These are phyloP conservation scores for Solanum stenotomum DNA, from an alignment of 257 asterid genomes.

Conservation along the genomic window DNA sequence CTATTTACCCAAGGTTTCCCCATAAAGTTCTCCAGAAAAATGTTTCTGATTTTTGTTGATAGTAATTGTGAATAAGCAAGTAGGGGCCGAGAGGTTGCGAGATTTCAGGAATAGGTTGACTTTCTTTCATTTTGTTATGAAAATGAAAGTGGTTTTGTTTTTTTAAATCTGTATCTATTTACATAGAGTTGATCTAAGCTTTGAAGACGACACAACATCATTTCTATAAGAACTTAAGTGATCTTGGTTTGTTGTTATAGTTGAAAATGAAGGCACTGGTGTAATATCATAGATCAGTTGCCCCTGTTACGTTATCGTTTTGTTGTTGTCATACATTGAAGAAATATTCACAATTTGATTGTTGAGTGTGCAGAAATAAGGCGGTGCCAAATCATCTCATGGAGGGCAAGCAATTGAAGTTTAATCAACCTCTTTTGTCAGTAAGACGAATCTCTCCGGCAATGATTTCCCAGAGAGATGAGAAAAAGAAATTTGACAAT, in stretches of 20 bases:
- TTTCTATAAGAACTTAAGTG: background rate
- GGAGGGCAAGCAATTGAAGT: constrained; percentile 62
- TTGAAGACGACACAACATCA: background rate
- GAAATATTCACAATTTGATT: background rate
- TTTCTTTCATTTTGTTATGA: background rate
- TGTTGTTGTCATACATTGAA: background rate
- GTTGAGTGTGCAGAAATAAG: constrained; percentile 12
- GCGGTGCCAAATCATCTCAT: constrained; percentile 29
- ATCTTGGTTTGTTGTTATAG: background rate
- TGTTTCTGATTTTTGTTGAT: background rate
- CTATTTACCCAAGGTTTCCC: background rate
- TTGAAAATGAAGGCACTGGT: background rate
- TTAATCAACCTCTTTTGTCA: constrained; percentile 54
- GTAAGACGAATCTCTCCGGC: constrained; percentile 41
- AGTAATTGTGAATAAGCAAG: background rate
- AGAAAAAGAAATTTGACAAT: constrained; percentile 7
- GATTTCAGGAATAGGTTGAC: background rate
- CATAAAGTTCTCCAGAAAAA: background rate
- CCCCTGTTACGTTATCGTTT: background rate
- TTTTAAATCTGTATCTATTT: background rate
- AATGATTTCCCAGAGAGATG: constrained; percentile 15
- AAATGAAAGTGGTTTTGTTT: background rate
- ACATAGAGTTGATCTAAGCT: background rate
- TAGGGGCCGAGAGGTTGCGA: background rate
- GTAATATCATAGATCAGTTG: background rate